Base-by-base conservation (phyloP, 2,329 filamentous ascomycete genomes). In the Trichoderma koningii region DNA sequence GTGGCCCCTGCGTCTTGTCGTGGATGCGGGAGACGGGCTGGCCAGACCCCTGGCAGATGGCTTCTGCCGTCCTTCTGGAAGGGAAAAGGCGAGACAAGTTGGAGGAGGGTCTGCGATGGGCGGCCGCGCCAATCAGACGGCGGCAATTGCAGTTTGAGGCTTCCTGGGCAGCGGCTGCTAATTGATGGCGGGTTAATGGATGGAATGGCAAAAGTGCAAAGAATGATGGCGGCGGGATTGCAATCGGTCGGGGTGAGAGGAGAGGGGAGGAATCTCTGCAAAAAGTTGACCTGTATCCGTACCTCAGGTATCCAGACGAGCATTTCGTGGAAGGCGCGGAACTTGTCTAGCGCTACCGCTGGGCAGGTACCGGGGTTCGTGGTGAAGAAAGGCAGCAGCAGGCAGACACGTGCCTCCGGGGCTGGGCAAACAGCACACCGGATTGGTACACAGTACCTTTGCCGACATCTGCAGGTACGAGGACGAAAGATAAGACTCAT, bases 11-110 rank as follows among this genome's bases (percentile, higher is more conserved):
- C 63, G 61, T 63, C 51, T 51, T 45, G 38, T 42, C 59, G 55
- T 42, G 59, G 63, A 34, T 53, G 59, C 59, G 64, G 59, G 57
- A 63, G 30, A 45, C 59, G 48, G 55, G 57, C 57, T 62, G 61
- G 64, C 34, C 59, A 52, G 55, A 12, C 55, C 63, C 55, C 55
- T 59, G 63, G 41, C 55, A 28, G 26, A 28, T 28, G 42, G 47
- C 62, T 65, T 65, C 63, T 65, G 63, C 63, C 63, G 63, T 50
- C 56, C 56, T 65, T 65, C 63, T 65, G 55, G 63, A 65, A 65
- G 55, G 56, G 48, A 57, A 65, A 65, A 53, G 23, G 55, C 63
- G 55, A 65, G 63, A 42, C 47, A 53, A 7, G 51, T 21, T 23
- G 59, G 48, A 41, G 51, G 47, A 48, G 48, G 55, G 17, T 38